Conservation (phyloP, 352 stramenopile genomes). For the Bremia lactucae region DNA sequence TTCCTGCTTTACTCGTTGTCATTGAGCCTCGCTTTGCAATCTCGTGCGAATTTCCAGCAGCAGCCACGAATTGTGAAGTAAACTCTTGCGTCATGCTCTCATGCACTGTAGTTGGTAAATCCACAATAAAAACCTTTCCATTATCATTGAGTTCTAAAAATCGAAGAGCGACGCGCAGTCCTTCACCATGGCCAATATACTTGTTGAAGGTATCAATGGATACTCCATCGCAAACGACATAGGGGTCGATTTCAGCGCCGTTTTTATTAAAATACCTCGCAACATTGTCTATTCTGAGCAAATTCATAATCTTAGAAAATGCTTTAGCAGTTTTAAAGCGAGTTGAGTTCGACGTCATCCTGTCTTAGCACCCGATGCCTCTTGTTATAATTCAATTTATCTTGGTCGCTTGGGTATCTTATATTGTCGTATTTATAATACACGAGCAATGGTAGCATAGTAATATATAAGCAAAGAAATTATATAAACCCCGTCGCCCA, state of each 20-base stretch:
- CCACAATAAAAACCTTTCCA: neutral
- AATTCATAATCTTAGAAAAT: neutral
- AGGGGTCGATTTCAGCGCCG: conserved; percentile 1
- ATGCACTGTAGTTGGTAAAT: conserved; percentile 1
- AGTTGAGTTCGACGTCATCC: no score
- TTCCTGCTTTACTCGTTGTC: neutral
- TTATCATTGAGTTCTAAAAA: neutral
- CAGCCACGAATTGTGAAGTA: neutral
- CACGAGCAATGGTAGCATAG: no score
- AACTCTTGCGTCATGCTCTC: neutral
- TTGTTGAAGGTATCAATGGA: neutral
- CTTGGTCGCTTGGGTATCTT: no score
- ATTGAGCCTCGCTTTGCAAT: neutral
- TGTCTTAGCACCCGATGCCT: no score
- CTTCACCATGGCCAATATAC: conserved; percentile 1
- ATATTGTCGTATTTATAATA: no score
- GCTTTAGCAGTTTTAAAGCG: neutral
- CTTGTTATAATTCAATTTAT: no score
- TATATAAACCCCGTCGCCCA: no score
- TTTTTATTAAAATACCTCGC: neutral
- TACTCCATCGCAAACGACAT: conserved; percentile 1
- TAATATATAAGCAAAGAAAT: no score
- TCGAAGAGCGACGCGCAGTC: neutral
- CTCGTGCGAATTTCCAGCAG: neutral
- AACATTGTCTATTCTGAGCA: neutral